Evolutionary conservation across 768 basidiomycete genomes (phyloP), one percentile per base, ranked within the genome.

Genomic region (Pseudohyphozyma bogoriensis): DNA sequence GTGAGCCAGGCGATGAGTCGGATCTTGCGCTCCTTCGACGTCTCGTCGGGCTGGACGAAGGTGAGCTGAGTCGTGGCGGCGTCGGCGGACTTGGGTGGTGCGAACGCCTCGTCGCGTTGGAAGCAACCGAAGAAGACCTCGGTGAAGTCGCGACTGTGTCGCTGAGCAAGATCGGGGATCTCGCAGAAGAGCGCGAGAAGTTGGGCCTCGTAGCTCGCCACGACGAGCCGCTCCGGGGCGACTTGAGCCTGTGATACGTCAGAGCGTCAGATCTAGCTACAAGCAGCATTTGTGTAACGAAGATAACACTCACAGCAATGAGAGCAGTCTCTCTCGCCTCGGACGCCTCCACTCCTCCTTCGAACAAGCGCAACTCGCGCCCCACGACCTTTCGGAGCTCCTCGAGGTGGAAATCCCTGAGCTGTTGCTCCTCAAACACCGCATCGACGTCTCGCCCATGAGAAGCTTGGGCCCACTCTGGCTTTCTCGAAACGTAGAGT

Each of bases 81-180:
- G 46, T 67, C 65, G 32, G 62, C 69, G 40, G 28, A 61, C 58
- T 26, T 55, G 63, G 33, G 65, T n/a, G n/a, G n/a, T n/a, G n/a
- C n/a, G n/a, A 11, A 35, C 28, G 28, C 24, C 31, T 66, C 61
- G 62, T 67, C 65, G 49, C 65, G 65, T 31, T 65, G 70, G 70
- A 68, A 67, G 63, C 70, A 72, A 47, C 81, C 68, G 39, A 96
- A 77, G 76, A 96, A 95, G 58, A 86, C 79, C 0, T 89, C 84
- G n/a, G 95, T 77, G 36, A 96, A 76, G n/a, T 86, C 82, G 39
- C 88, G 84, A 58, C 86, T 88, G 73, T 93, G 85, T 72, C 85
- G 87, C 73, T 96, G 89, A 0, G 84, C 86, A 15, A 95, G 74
- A 2, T 80, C 77, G 0, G 85, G 76, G 59, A 83, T 81, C 68